phyloP scores from a whole-genome alignment of 2,329 filamentous ascomycete species.

The Rutstroemia sp. region DNA sequence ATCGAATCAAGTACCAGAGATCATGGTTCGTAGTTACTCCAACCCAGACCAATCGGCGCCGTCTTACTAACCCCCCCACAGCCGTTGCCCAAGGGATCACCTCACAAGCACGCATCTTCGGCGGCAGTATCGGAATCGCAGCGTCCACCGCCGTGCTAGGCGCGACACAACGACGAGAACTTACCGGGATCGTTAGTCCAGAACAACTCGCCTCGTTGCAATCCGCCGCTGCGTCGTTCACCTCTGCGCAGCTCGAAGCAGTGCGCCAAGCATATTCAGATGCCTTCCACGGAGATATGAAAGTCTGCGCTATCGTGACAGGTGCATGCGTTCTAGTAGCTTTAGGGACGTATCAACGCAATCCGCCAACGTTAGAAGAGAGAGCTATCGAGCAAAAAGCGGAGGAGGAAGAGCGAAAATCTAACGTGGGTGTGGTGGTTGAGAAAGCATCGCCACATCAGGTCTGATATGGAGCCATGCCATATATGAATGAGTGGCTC shows the following conservation, averaged over 20 bases:
- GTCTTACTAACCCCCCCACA: not conserved
- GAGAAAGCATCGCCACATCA: too few relatives aligned
- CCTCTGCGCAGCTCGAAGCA: conserved; percentile 9
- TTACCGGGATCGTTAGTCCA: conserved; percentile 9
- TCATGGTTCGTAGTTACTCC: conserved; percentile 28
- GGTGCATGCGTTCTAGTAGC: not conserved
- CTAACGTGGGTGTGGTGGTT: too few relatives aligned
- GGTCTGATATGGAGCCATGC: too few relatives aligned
- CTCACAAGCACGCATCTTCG: conserved; percentile 52
- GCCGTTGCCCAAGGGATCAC: conserved; percentile 53
- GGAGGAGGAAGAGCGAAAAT: too few relatives aligned
- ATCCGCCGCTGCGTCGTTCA: conserved; percentile 5
- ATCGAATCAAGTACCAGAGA: conserved; percentile 38
- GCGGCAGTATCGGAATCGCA: conserved; percentile 51
- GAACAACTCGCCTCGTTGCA: conserved; percentile 10
- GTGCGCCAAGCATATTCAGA: conserved; percentile 18
- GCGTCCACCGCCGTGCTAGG: conserved; percentile 49
- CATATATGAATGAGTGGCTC: too few relatives aligned
- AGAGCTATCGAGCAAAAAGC: not conserved
- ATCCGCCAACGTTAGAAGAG: not conserved
- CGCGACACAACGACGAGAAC: conserved; percentile 7
- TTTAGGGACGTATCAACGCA: not conserved
- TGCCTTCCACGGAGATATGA: conserved; percentile 19
- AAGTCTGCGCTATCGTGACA: conserved; percentile 14
- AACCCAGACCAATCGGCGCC: not conserved